These are phyloP conservation scores for Mycena maculata DNA, from an alignment of 768 basidiomycete species.

Conservation along the genomic window DNA sequence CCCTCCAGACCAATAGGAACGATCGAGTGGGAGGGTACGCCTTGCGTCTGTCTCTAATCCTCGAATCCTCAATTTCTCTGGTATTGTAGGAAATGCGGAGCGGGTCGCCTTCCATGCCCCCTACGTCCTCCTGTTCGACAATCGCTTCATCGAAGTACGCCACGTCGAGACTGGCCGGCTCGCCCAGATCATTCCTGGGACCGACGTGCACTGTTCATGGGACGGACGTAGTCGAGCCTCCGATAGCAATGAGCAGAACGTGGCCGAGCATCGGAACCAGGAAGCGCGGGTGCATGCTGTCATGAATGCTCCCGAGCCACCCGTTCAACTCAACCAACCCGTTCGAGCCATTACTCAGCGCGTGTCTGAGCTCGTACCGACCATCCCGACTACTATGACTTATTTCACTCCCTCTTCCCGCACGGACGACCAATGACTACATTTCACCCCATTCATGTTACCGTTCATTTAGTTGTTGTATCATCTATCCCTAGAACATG, in stretches of 20 bases:
- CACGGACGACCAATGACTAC: no score
- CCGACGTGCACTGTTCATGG: constrained; percentile 88
- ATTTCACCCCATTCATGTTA: no score
- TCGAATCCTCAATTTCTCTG: neutral
- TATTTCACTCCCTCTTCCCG: constrained; percentile 33
- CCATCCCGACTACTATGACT: constrained; percentile 53
- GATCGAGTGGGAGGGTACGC: constrained; percentile 91
- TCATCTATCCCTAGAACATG: no score
- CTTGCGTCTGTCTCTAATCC: neutral
- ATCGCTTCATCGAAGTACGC: constrained; percentile 91
- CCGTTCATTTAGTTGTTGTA: no score
- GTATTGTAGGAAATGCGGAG: constrained; percentile 69
- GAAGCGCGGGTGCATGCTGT: constrained; percentile 91
- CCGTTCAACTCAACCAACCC: constrained; percentile 49
- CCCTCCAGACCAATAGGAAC: constrained; percentile 64
- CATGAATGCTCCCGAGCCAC: constrained; percentile 76
- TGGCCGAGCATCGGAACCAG: constrained; percentile 65
- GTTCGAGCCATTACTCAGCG: constrained; percentile 74
- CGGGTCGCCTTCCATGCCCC: constrained; percentile 91
- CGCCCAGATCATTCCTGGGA: constrained; percentile 84
- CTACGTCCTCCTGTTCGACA: constrained; percentile 88
- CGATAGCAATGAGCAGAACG: constrained; percentile 76
- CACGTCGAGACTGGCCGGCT: constrained; percentile 84
- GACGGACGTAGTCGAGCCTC: constrained; percentile 76
- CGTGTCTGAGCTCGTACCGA: constrained; percentile 84